These are phyloP conservation scores for Claviceps monticola DNA, from an alignment of 2,329 filamentous ascomycete species.

Conservation along the genomic window DNA sequence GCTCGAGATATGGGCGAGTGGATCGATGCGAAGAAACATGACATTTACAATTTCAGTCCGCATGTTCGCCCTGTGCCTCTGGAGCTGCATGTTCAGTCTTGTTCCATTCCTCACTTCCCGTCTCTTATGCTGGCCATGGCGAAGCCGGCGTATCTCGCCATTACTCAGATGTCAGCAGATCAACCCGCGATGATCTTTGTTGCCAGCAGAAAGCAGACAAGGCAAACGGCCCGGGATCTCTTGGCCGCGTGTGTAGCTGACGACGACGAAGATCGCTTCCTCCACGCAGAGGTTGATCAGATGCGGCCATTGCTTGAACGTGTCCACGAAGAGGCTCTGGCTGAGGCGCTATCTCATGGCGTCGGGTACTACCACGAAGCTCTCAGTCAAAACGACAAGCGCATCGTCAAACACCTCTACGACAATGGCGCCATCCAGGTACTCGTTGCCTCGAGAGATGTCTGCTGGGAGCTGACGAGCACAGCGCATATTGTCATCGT, in stretches of 20 bases:
- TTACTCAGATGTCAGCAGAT: conserved; percentile 74
- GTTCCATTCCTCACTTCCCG: conserved; percentile 90
- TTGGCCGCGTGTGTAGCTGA: conserved; percentile 78
- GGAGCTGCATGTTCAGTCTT: conserved; percentile 90
- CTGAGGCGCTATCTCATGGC: conserved; percentile 81
- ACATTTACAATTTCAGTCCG: conserved; percentile 97
- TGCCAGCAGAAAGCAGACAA: conserved; percentile 83
- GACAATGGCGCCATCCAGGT: conserved; percentile 82
- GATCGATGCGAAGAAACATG: conserved; percentile 96
- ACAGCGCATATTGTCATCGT: conserved; percentile 84
- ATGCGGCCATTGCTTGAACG: conserved; percentile 69
- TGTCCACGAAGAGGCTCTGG: conserved; percentile 74
- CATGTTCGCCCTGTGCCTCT: conserved; percentile 78
- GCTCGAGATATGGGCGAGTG: conserved; percentile 91
- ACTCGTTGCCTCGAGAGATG: conserved; percentile 62
- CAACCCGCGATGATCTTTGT: conserved; percentile 89
- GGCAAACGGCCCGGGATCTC: conserved; percentile 74
- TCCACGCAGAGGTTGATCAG: conserved; percentile 72
- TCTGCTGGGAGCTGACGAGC: conserved; percentile 88
- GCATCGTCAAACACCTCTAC: conserved; percentile 87
- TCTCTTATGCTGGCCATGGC: conserved; percentile 98
- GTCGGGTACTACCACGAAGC: conserved; percentile 97
- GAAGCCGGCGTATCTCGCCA: conserved; percentile 79
- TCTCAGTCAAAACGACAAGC: conserved; percentile 74
- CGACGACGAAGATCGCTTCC: conserved; percentile 85